Evolutionary conservation across 169 alveolate genomes (phyloP).

Genomic region (Plasmodium yoelii): DNA sequence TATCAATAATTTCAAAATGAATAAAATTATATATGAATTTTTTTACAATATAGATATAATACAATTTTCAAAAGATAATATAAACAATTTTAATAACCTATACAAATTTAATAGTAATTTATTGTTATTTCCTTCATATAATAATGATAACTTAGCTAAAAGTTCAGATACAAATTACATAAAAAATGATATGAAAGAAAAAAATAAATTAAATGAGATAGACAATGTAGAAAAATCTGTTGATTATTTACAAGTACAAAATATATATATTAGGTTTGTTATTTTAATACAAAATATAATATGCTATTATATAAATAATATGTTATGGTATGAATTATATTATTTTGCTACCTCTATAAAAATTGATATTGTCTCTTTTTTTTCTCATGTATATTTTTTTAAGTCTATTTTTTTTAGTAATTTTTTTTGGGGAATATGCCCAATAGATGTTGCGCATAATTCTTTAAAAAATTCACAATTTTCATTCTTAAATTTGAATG

Average conservation of each 20-base stretch:
- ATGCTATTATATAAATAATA: slow-evolving; percentile 59
- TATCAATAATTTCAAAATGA: slow-evolving; percentile 48
- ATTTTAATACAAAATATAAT: slow-evolving; percentile 55
- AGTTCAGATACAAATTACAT: too few relatives aligned
- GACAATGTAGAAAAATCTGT: slow-evolving; percentile 8
- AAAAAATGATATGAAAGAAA: background rate
- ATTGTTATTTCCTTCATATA: background rate
- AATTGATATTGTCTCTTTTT: slow-evolving; percentile 65
- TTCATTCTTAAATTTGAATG: slow-evolving; percentile 13
- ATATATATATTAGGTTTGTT: slow-evolving; percentile 45
- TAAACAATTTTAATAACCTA: slow-evolving; percentile 9
- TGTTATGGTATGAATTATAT: slow-evolving; percentile 74
- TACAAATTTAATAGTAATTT: slow-evolving; percentile 35
- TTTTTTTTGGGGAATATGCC: slow-evolving; percentile 76
- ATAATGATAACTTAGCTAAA: background rate
- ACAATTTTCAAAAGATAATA: slow-evolving; percentile 15
- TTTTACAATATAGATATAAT: slow-evolving; percentile 72
- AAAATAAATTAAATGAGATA: background rate
- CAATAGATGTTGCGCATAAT: slow-evolving; percentile 48
- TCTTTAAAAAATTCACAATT: background rate
- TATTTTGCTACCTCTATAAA: slow-evolving; percentile 43
- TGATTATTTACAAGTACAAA: slow-evolving; percentile 16
- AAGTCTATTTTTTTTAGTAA: slow-evolving; percentile 60
- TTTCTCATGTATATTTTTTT: slow-evolving; percentile 53
- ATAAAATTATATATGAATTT: slow-evolving; percentile 70